A percentile compares a stretch with the other conserved stretches of the same genome.
Conservation (phyloP, 2,329 filamentous ascomycete species). For the Aaosphaeria pasadenensis region DNA sequence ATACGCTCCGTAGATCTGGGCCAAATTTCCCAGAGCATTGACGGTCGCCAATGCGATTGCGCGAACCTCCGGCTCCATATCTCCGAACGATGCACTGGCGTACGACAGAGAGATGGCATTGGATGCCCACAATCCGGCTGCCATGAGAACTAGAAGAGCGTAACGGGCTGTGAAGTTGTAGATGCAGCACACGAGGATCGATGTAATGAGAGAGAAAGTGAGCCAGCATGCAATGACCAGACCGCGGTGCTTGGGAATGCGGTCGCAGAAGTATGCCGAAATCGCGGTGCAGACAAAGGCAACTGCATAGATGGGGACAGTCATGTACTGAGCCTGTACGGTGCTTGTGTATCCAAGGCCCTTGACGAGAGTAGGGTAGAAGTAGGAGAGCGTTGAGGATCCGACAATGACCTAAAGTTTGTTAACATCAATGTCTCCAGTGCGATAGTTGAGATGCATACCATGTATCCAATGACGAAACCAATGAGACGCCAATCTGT, state of each 20-base stretch:
- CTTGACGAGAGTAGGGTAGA: constrained; percentile 53
- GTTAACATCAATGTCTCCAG: background rate
- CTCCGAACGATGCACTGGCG: constrained; percentile 51
- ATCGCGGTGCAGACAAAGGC: constrained; percentile 50
- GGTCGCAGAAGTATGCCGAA: constrained; percentile 50
- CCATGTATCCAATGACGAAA: constrained; percentile 51
- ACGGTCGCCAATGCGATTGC: constrained; percentile 53
- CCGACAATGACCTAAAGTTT: constrained; percentile 40
- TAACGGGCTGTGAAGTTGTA: constrained; percentile 55
- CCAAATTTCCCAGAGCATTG: constrained; percentile 54
- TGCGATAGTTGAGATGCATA: constrained; percentile 15
- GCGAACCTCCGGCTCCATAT: constrained; percentile 49
- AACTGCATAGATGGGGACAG: constrained; percentile 52
- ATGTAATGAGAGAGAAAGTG: constrained; percentile 36
- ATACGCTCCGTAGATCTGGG: constrained; percentile 55
- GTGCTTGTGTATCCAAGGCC: constrained; percentile 48
- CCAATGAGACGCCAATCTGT: constrained; percentile 48
- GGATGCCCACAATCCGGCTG: constrained; percentile 52
- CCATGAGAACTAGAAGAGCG: constrained; percentile 55
- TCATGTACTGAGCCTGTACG: constrained; percentile 51
- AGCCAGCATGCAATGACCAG: constrained; percentile 52
- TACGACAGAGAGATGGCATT: constrained; percentile 54
- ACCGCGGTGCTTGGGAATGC: constrained; percentile 45
- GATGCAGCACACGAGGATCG: constrained; percentile 40
- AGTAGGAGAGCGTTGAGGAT: constrained; percentile 52